phyloP scores from a whole-genome alignment of 2,329 filamentous ascomycete species.

The Cladosporium sp. region DNA sequence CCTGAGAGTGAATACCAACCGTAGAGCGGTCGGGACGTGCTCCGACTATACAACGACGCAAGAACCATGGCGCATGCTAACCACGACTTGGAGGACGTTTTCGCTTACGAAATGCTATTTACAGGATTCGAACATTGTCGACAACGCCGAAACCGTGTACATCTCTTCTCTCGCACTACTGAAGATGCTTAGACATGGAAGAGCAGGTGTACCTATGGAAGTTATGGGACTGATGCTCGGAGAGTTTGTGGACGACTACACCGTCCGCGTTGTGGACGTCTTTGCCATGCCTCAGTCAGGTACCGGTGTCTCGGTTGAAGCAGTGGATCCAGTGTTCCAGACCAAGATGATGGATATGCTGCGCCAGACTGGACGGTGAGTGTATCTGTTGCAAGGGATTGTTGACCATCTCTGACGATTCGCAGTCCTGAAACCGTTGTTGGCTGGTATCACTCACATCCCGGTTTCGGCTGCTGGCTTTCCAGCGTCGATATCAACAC shows the following conservation, averaged over 20 bases:
- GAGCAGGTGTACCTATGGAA: constrained; percentile 98
- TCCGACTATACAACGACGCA: neutral
- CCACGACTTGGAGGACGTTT: neutral
- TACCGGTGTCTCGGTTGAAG: constrained; percentile 96
- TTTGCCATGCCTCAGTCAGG: constrained; percentile 99
- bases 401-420: constrained; percentile 3
- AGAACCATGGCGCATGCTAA: neutral
- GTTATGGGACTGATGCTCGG: constrained; percentile 99
- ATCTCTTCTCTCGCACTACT: constrained; percentile 94
- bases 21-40: neutral
- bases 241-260: constrained; percentile 98
- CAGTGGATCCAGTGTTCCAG: constrained; percentile 96
- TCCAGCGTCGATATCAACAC: constrained; percentile 99
- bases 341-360: constrained; percentile 99
- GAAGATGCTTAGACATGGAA: constrained; percentile 97
- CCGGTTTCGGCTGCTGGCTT: constrained; percentile 97
- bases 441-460: constrained; percentile 99
- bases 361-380: constrained; percentile 87
- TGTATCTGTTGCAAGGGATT: neutral
- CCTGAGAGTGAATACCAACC: neutral
- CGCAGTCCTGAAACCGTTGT: constrained; percentile 88
- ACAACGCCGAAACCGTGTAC: constrained; percentile 99
- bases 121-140: constrained; percentile 89
- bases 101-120: constrained; percentile 13
- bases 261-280: constrained; percentile 94